These are phyloP conservation scores for Pythium biforme DNA, from an alignment of 352 stramenopile genomes.

Conservation along the genomic window DNA sequence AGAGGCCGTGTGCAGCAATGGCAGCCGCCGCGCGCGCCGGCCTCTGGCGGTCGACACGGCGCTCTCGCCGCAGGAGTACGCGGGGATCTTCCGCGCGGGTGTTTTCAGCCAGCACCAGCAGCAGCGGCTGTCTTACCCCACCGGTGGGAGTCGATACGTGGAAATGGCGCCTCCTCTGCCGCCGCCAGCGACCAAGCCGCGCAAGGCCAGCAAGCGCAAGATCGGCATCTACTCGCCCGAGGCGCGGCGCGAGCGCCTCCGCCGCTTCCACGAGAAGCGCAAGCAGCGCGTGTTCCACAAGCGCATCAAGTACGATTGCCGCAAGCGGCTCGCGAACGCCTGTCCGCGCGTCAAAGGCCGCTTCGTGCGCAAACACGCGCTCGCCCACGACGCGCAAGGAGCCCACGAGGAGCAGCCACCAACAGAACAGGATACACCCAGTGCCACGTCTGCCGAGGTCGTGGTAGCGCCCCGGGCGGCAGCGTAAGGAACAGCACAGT, in stretches of 20 bases:
- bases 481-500: not conserved
- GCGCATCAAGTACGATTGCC: slow-evolving; percentile 71
- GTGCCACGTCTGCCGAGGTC: too few relatives aligned
- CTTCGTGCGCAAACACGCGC: slow-evolving; percentile 44
- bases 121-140: not conserved
- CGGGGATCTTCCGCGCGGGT: not conserved
- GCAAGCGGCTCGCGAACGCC: slow-evolving; percentile 64
- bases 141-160: too few relatives aligned
- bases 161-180: not conserved
- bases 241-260: slow-evolving; percentile 48
- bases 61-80: not conserved
- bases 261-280: slow-evolving; percentile 72
- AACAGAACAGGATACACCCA: too few relatives aligned
- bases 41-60: not conserved
- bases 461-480: not conserved
- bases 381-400: not conserved
- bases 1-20: not conserved
- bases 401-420: too few relatives aligned
- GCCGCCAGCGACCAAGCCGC: not conserved
- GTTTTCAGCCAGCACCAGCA: not conserved
- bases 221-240: slow-evolving; percentile 67
- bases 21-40: too few relatives aligned
- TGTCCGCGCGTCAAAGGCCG: slow-evolving; percentile 71
- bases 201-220: slow-evolving; percentile 23
- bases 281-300: slow-evolving; percentile 71